These are phyloP conservation scores for Acacia acuminata DNA, from an alignment of 306 rosid species.

Conservation along the genomic window DNA sequence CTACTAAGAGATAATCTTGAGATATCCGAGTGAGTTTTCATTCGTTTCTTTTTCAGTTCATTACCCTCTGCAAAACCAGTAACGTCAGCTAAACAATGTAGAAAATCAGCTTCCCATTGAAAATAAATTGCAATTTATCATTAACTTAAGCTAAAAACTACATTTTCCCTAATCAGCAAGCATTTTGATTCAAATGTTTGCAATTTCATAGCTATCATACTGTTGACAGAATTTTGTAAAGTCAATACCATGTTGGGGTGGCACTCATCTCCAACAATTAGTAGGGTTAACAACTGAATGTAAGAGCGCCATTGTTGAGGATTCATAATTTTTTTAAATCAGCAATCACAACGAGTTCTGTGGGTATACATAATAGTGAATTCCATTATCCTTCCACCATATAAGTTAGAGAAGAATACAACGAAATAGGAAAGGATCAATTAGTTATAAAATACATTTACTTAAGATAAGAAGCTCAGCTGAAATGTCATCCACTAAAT, in stretches of 20 bases:
- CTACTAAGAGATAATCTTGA: slow-evolving; percentile 61
- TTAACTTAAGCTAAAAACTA: neutral
- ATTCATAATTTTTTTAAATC: slow-evolving; percentile 2
- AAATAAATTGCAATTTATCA: neutral
- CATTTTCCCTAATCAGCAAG: neutral
- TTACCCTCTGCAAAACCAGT: slow-evolving; percentile 70
- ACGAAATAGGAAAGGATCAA: slow-evolving; percentile 8
- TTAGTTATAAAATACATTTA: slow-evolving; percentile 4
- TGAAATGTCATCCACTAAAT: neutral
- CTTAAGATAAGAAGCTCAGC: slow-evolving; percentile 18
- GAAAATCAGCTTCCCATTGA: neutral
- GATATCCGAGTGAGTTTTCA: slow-evolving; percentile 79
- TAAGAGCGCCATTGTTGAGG: neutral
- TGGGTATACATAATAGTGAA: neutral
- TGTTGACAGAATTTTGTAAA: neutral
- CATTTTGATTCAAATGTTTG: neutral
- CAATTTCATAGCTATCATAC: neutral
- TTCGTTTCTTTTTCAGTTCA: slow-evolving; percentile 82
- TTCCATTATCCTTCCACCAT: slow-evolving; percentile 32
- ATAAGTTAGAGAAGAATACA: slow-evolving; percentile 20
- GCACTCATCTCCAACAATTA: neutral
- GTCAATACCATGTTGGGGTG: neutral
- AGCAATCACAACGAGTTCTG: slow-evolving; percentile 12
- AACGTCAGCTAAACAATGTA: slow-evolving; percentile 34
- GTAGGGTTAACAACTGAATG: neutral